Evolutionary conservation across 1,284 basidiomycete genomes (phyloP).

Genomic region (Leccinum subrobustum): DNA sequence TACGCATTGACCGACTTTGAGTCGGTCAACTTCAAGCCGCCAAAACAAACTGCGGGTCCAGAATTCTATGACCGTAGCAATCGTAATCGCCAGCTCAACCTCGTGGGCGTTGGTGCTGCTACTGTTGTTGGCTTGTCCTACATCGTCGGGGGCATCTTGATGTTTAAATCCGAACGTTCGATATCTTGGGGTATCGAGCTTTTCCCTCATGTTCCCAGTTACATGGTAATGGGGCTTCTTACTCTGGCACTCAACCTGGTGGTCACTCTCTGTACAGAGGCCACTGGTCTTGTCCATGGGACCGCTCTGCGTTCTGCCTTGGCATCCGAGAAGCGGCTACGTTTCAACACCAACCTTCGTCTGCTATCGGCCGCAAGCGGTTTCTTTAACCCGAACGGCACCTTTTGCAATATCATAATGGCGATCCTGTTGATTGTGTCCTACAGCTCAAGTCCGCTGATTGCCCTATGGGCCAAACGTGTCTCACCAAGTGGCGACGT

Average conservation of each 20-base stretch:
- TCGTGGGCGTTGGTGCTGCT: constrained; percentile 26
- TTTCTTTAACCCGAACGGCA: constrained; percentile 27
- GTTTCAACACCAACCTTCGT: too few relatives aligned
- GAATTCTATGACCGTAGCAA: constrained; percentile 33
- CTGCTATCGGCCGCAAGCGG: constrained; percentile 20
- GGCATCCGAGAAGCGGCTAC: too few relatives aligned
- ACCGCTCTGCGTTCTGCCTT: too few relatives aligned
- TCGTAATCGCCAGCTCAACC: too few relatives aligned
- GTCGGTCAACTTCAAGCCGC: constrained; percentile 21
- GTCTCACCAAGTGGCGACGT: too few relatives aligned
- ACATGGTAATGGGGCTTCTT: too few relatives aligned
- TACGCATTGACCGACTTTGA: constrained; percentile 9
- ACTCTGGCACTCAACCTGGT: constrained; percentile 23
- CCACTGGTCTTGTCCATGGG: constrained; percentile 24
- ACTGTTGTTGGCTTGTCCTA: constrained; percentile 23
- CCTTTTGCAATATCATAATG: constrained; percentile 23
- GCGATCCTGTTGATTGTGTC: constrained; percentile 29
- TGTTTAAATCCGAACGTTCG: constrained; percentile 9
- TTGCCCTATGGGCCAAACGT: background rate
- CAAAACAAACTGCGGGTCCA: constrained; percentile 25
- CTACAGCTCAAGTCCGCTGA: constrained; percentile 27
- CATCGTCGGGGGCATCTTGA: constrained; percentile 24
- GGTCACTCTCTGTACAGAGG: constrained; percentile 30
- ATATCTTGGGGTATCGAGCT: constrained; percentile 26
- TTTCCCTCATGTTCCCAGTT: constrained; percentile 10